These are phyloP conservation scores for Cladorrhinum sp. DNA, from an alignment of 2,329 filamentous ascomycete species.

Conservation along the genomic window DNA sequence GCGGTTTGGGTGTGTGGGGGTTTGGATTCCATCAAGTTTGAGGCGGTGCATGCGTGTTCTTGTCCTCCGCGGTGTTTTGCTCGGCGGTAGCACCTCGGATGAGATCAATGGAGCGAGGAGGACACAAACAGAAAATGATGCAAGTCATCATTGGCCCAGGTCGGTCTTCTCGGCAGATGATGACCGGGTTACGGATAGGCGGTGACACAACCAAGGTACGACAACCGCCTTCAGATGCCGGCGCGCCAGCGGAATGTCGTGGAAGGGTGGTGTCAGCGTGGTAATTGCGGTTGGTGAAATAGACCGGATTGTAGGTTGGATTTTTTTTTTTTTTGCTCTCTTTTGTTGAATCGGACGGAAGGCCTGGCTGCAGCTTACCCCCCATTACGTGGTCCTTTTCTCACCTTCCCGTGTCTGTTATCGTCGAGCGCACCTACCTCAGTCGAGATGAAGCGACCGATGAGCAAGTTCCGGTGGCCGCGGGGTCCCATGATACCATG, in stretches of 20 bases:
- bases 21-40: neutral
- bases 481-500: too few relatives aligned
- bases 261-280: slow-evolving; percentile 3
- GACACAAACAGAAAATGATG: neutral
- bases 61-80: neutral
- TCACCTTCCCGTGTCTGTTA: neutral
- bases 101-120: neutral
- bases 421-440: too few relatives aligned
- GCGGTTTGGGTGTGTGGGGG: neutral
- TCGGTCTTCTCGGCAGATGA: slow-evolving; percentile 20
- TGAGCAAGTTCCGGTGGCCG: too few relatives aligned
- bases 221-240: neutral
- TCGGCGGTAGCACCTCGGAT: neutral
- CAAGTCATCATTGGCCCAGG: neutral
- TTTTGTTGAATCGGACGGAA: too few relatives aligned
- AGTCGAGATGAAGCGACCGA: too few relatives aligned
- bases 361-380: slow-evolving; percentile 14
- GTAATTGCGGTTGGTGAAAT: neutral
- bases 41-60: neutral
- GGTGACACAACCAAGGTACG: slow-evolving; percentile 18
- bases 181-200: slow-evolving; percentile 14
- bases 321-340: too few relatives aligned
- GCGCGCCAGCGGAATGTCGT: neutral
- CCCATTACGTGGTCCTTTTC: neutral
- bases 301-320: neutral